Conservation (phyloP, 1,284 basidiomycete species). For the Ganoderma sinense region DNA sequence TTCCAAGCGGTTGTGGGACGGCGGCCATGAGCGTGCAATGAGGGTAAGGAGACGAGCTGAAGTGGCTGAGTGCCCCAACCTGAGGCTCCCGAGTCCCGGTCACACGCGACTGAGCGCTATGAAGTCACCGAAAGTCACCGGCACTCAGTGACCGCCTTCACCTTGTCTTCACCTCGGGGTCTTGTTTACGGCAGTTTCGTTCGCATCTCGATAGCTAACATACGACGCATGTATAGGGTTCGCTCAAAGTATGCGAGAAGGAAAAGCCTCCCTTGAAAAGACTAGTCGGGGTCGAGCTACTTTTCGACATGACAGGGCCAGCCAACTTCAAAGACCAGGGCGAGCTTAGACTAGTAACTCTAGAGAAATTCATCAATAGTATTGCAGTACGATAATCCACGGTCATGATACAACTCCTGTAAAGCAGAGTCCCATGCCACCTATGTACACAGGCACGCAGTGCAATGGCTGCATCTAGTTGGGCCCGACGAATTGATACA, state of each 20-base stretch:
- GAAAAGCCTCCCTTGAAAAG: too few relatives aligned
- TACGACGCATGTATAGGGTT: not conserved
- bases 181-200: not conserved
- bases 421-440: not conserved
- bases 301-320: too few relatives aligned
- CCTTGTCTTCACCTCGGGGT: not conserved
- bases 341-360: too few relatives aligned
- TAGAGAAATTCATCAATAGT: not conserved
- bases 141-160: not conserved
- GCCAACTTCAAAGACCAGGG: too few relatives aligned
- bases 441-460: not conserved
- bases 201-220: not conserved
- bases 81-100: not conserved
- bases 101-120: constrained; percentile 8
- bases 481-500: constrained; percentile 94
- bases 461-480: constrained; percentile 51
- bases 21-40: constrained; percentile 19
- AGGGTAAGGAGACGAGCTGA: not conserved
- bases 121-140: constrained; percentile 7
- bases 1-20: constrained; percentile 25
- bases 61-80: not conserved
- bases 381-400: not conserved
- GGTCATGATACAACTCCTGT: constrained; percentile 1
- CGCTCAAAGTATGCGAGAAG: too few relatives aligned
- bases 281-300: too few relatives aligned